These are phyloP conservation scores for Vigna mungo DNA, from an alignment of 306 rosid genomes.

Conservation along the genomic window DNA sequence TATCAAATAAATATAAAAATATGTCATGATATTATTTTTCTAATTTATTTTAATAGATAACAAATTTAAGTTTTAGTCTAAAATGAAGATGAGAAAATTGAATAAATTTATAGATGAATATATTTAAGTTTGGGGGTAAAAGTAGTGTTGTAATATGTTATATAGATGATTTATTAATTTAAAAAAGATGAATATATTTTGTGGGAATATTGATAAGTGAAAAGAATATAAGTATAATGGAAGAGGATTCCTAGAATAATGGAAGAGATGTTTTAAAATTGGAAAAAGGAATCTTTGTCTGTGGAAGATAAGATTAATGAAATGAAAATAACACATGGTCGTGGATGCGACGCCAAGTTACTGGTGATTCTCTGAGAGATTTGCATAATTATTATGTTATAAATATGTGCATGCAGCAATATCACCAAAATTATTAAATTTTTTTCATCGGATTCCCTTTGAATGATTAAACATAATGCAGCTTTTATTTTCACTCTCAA, in stretches of 20 bases:
- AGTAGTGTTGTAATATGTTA: too few relatives aligned
- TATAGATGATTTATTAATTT: too few relatives aligned
- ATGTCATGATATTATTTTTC: too few relatives aligned
- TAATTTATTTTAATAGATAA: too few relatives aligned
- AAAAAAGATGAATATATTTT: too few relatives aligned
- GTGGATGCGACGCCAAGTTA: slow-evolving; percentile 74
- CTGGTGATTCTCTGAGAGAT: slow-evolving; percentile 48
- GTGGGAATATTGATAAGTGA: too few relatives aligned
- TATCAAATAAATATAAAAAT: too few relatives aligned
- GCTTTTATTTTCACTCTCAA: background rate
- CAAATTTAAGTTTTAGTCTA: too few relatives aligned
- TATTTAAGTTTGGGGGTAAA: too few relatives aligned
- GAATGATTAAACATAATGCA: slow-evolving; percentile 30
- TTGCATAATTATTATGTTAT: background rate
- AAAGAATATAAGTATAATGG: background rate
- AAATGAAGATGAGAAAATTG: too few relatives aligned
- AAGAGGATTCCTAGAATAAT: slow-evolving; percentile 42
- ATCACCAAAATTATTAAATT: background rate
- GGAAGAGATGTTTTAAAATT: slow-evolving; percentile 30
- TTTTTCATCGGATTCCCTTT: slow-evolving; percentile 59
- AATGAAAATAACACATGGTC: slow-evolving; percentile 42
- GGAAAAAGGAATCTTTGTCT: slow-evolving; percentile 70
- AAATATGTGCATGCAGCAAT: slow-evolving; percentile 11
- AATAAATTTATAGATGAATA: too few relatives aligned
- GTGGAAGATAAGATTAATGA: slow-evolving; percentile 42